Percentiles rank a stretch among this genome's conserved stretches.
Evolutionary conservation across 257 asterid genomes (phyloP).

Genomic region (Solanum boliviense): DNA sequence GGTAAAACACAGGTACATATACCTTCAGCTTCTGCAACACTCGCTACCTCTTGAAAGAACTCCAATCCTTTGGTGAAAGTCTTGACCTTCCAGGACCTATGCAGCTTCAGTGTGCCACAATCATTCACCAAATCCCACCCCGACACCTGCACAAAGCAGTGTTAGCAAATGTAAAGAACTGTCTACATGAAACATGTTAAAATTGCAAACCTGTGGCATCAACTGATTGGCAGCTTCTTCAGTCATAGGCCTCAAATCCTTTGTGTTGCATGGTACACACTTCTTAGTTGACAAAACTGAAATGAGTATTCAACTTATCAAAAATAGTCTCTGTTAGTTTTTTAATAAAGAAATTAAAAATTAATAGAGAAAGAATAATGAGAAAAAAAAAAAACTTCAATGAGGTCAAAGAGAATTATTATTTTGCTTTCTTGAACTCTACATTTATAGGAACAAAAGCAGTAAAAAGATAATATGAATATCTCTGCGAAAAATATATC

Average conservation of each 20-base stretch:
- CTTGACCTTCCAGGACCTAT: constrained; percentile 80
- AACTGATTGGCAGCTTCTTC: constrained; percentile 24
- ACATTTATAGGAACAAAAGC: background rate
- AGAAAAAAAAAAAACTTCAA: background rate
- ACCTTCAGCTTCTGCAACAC: constrained; percentile 93
- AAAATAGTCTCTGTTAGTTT: constrained; percentile 28
- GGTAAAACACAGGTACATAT: background rate
- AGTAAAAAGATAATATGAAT: background rate
- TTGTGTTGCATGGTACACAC: constrained; percentile 36
- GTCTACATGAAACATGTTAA: background rate
- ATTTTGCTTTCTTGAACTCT: background rate
- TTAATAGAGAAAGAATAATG: background rate
- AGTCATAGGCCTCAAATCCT: constrained; percentile 32
- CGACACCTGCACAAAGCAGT: constrained; percentile 40
- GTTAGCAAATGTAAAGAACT: background rate
- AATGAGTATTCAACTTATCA: background rate
- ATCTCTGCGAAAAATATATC: no score
- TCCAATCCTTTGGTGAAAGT: constrained; percentile 79
- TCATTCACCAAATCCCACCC: constrained; percentile 76
- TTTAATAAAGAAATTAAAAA: background rate
- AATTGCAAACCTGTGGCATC: constrained; percentile 17
- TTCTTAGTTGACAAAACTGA: constrained; percentile 76
- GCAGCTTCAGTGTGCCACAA: constrained; percentile 56
- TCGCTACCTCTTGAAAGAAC: constrained; percentile 69
- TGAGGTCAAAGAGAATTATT: background rate